These are phyloP conservation scores for Botrytis squamosa DNA, from an alignment of 2,329 filamentous ascomycete genomes.

Conservation along the genomic window DNA sequence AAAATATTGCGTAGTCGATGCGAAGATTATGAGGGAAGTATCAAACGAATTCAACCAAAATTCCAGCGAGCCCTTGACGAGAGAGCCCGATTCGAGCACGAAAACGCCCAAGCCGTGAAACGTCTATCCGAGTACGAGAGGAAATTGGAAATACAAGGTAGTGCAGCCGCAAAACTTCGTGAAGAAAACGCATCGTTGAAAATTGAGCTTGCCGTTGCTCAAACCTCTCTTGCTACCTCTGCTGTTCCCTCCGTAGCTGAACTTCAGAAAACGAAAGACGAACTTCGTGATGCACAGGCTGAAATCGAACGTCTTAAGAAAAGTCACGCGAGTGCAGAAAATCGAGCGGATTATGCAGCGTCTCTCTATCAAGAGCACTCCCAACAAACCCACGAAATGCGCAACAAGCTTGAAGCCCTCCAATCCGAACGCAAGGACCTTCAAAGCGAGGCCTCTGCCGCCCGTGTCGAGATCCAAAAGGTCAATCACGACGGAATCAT, in stretches of 20 bases:
- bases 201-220: conserved; percentile 34
- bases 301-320: conserved; percentile 33
- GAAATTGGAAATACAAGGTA: conserved; percentile 28
- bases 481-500: conserved; percentile 30
- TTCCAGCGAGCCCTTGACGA: conserved; percentile 53
- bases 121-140: conserved; percentile 27
- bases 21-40: conserved; percentile 47
- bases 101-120: conserved; percentile 33
- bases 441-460: conserved; percentile 30
- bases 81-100: conserved; percentile 49
- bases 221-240: conserved; percentile 33
- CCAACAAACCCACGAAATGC: conserved; percentile 26
- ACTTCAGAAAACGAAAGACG: conserved; percentile 44
- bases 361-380: conserved; percentile 37
- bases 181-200: conserved; percentile 29
- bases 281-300: conserved; percentile 32
- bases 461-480: conserved; percentile 35
- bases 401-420: conserved; percentile 26
- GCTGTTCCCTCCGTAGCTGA: conserved; percentile 43
- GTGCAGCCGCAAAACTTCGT: conserved; percentile 32
- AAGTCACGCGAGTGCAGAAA: conserved; percentile 24
- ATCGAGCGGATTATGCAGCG: conserved; percentile 36
- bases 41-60: conserved; percentile 47
- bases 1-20: conserved; percentile 47
- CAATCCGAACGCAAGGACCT: conserved; percentile 26